These are phyloP conservation scores for Amoebophrya sp. DNA, from an alignment of 169 alveolate genomes.

Conservation along the genomic window DNA sequence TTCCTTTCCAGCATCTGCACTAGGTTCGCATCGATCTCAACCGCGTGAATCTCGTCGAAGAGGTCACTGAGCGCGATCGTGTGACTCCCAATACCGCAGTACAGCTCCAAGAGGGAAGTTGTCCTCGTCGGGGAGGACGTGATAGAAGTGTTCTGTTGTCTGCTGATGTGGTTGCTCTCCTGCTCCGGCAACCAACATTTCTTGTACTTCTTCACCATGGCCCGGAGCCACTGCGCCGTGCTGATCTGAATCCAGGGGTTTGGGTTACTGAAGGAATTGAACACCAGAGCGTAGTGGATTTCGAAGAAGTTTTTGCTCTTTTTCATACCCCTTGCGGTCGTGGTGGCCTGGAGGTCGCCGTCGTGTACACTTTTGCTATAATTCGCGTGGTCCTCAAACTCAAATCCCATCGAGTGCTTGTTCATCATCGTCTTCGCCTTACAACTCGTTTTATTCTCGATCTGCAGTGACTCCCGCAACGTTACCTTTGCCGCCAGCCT, in stretches of 20 bases:
- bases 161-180: not conserved
- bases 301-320: too few species aligned
- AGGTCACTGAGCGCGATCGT: not conserved
- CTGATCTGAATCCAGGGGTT: not conserved
- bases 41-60: not conserved
- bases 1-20: not conserved
- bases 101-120: not conserved
- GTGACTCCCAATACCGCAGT: not conserved
- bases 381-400: too few species aligned
- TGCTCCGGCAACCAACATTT: not conserved
- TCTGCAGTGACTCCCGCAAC: too few species aligned
- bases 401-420: too few species aligned
- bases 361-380: too few species aligned
- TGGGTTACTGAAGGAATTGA: not conserved
- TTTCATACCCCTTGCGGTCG: too few species aligned
- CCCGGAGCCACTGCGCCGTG: not conserved
- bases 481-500: too few species aligned
- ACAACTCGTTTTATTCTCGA: too few species aligned
- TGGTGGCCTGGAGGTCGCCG: too few species aligned
- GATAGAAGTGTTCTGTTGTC: not conserved
- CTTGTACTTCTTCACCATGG: not conserved
- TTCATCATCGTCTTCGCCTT: too few species aligned
- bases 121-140: not conserved
- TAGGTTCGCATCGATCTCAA: not conserved
- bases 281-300: not conserved